Evolutionary conservation across 1,284 basidiomycete genomes (phyloP).

Genomic region (Cystobasidium slooffiae): DNA sequence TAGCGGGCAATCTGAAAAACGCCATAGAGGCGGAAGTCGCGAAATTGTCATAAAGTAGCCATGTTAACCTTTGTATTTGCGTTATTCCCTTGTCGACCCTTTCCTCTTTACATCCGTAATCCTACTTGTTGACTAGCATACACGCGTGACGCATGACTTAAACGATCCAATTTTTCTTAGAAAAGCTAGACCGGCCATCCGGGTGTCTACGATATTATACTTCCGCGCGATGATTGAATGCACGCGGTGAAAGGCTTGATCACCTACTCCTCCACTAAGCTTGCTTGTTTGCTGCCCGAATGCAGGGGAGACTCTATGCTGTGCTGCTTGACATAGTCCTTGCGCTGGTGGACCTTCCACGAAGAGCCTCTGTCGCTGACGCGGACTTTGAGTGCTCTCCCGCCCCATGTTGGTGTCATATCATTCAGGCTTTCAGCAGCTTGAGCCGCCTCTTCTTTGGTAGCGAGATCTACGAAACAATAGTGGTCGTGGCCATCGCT

Average conservation of each 20-base stretch:
- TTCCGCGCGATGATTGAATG: too few species aligned
- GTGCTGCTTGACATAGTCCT: slow-evolving; percentile 15
- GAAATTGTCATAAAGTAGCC: background rate
- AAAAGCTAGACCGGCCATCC: too few species aligned
- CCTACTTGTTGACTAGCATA: too few species aligned
- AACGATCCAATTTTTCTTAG: too few species aligned
- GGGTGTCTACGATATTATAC: too few species aligned
- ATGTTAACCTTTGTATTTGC: slow-evolving; percentile 1
- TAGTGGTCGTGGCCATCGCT: slow-evolving; percentile 17
- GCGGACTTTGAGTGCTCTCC: slow-evolving; percentile 13
- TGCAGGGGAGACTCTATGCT: slow-evolving; percentile 1
- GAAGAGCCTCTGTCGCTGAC: background rate
- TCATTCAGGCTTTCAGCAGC: background rate
- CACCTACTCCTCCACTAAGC: background rate
- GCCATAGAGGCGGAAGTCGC: slow-evolving; percentile 42
- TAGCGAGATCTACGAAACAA: slow-evolving; percentile 25
- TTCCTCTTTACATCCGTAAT: too few species aligned
- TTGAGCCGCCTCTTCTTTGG: background rate
- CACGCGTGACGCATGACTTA: too few species aligned
- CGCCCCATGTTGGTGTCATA: slow-evolving; percentile 8
- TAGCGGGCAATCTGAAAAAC: slow-evolving; percentile 34
- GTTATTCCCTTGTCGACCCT: too few species aligned
- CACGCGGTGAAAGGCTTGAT: too few species aligned
- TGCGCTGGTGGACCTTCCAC: slow-evolving; percentile 10
- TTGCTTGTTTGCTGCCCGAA: background rate